Conservation (phyloP, 2,329 filamentous ascomycete species). For the Arthrobotrys sinensis region DNA sequence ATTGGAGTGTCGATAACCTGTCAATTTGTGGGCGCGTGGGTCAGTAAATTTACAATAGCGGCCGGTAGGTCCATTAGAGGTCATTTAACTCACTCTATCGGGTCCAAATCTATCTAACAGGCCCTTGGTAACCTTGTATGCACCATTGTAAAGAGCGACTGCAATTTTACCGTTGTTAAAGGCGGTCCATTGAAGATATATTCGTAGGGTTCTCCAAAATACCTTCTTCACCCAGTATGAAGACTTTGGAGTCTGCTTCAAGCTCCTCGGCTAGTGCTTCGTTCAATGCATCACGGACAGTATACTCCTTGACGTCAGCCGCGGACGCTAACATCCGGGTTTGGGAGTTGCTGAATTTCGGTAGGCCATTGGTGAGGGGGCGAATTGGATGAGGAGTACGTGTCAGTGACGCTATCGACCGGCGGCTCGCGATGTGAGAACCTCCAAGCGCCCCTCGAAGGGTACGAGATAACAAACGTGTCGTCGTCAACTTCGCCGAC, state of each 20-base stretch:
- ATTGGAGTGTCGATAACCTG: constrained; percentile 95
- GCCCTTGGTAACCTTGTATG: constrained; percentile 99
- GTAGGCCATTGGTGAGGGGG: background rate
- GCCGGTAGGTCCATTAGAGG: too few relatives aligned
- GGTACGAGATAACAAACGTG: constrained; percentile 38
- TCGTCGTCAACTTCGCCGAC: constrained; percentile 31
- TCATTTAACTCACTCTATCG: constrained; percentile 73
- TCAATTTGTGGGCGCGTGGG: background rate
- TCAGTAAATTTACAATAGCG: background rate
- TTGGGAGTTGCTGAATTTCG: constrained; percentile 35
- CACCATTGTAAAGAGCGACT: constrained; percentile 80
- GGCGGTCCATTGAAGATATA: background rate
- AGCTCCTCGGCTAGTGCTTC: constrained; percentile 98
- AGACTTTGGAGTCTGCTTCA: constrained; percentile 93
- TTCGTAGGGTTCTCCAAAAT: background rate
- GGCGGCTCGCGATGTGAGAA: background rate
- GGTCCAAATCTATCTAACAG: constrained; percentile 97
- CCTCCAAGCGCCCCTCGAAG: background rate
- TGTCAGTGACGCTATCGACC: constrained; percentile 51
- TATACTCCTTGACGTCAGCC: constrained; percentile 52
- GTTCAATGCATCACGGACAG: constrained; percentile 96
- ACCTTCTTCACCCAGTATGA: constrained; percentile 96
- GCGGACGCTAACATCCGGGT: constrained; percentile 42
- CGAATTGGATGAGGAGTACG: background rate
- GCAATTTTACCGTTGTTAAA: background rate